These are phyloP conservation scores for Erucastrum elatum DNA, from an alignment of 345 rosid genomes.

Conservation along the genomic window DNA sequence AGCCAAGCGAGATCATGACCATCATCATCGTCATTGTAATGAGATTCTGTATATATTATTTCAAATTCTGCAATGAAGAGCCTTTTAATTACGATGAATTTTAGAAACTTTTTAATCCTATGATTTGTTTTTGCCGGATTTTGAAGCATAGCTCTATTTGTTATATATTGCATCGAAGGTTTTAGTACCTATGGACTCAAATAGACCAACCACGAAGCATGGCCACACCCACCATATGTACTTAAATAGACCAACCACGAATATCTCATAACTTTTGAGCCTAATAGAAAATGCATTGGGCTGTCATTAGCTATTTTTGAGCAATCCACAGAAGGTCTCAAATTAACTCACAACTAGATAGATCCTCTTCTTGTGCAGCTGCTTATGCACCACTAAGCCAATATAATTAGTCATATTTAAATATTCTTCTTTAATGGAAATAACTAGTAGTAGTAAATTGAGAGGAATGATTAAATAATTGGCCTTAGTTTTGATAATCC, in stretches of 20 bases:
- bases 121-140: not conserved
- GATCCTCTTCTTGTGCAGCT: not conserved
- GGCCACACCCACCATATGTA: not conserved
- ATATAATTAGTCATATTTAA: not conserved
- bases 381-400: not conserved
- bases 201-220: not conserved
- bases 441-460: not conserved
- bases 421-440: not conserved
- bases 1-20: not conserved
- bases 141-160: not conserved
- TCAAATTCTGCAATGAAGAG: not conserved
- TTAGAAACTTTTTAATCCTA: not conserved
- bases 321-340: not conserved
- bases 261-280: not conserved
- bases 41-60: not conserved
- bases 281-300: not conserved
- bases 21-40: slow-evolving; percentile 18
- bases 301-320: not conserved
- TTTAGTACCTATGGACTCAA: not conserved
- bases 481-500: slow-evolving; percentile 7
- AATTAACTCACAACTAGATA: not conserved
- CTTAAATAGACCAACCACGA: not conserved
- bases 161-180: not conserved
- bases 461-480: not conserved
- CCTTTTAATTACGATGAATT: not conserved